Evolutionary conservation across 495 filamentous ascomycete species (phyloP), one percentile per base, ranked within the genome.

Genomic region (Aspergillus cristatus): DNA sequence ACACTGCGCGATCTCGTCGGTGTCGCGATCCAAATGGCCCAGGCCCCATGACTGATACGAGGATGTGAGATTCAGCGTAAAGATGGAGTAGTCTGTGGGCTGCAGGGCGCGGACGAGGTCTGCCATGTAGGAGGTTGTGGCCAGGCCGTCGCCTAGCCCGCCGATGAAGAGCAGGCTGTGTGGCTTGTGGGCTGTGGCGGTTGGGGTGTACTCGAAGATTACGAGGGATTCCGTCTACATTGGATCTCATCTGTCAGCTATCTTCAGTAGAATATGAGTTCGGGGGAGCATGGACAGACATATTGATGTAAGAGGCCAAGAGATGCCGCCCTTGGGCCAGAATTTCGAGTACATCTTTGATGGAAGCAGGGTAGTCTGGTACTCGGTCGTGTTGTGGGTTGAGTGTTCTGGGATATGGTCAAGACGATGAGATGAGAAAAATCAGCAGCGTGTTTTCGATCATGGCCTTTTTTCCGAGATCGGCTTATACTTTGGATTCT

Each of bases 121-220:
- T 7, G 68, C 42, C 28, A 75, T 65, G 54, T 82, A 86, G 11
- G 69, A 65, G 18, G 79, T 72, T 3, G 80, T 83, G 26, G 81
- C 72, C 31, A 87, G 75, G 33, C 82, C 84, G 63, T 91, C 87
- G 41, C 75, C 79, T 12, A 96, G 75, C 13, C 90, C 89, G 42
- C 78, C 80, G 35, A 94, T 70, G 60, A 89, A 93, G 44, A 96
- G 58, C 22, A 95, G 62, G 14, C 77, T 78, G 63, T 93, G 78
- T 18, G 65, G 61, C 49, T 65, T 57, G n/a, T 41, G 50, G 31
- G 43, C 30, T 6, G 54, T 28, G 18, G 26, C 40, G 34, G 53
- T 44, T 3, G 58, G n/a, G n/a, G n/a, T 57, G 38, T 58, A 70
- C 58, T 71, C 66, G 37, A 70, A 70, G 3, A 63, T 54, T 25